phyloP scores from a whole-genome alignment of 2,329 filamentous ascomycete species.

The Colletotrichum orchidophilum region DNA sequence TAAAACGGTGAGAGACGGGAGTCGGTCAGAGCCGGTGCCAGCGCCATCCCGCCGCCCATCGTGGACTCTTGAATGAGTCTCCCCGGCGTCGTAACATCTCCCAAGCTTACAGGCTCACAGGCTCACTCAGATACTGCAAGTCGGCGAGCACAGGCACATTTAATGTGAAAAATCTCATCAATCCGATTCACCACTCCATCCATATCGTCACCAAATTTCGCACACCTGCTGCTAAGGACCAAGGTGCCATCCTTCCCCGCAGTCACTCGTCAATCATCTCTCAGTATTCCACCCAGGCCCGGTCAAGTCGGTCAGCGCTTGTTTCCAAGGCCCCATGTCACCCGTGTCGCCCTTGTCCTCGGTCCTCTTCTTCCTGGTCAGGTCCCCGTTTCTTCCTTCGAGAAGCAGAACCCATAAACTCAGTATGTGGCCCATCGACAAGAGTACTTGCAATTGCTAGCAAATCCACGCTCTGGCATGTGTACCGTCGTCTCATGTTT shows the following conservation, averaged over 20 bases:
- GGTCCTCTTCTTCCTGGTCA: constrained; percentile 7
- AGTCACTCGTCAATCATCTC: constrained; percentile 21
- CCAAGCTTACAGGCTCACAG: neutral
- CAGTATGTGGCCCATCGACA: neutral
- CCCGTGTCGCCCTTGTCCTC: neutral
- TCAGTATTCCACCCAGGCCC: neutral
- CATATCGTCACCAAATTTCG: constrained; percentile 5
- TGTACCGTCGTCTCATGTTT: constrained; percentile 21
- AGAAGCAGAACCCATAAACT: constrained; percentile 23
- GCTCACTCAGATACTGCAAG: neutral
- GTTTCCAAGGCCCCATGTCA: neutral
- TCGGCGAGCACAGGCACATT: neutral
- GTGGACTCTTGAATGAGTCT: neutral
- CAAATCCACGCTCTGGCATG: neutral
- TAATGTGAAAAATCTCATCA: constrained; percentile 1
- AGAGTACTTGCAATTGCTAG: neutral
- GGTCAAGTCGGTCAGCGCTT: constrained; percentile 2
- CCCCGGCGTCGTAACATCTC: neutral
- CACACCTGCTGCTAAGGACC: neutral
- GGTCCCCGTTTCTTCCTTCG: constrained; percentile 32
- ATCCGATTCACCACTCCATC: constrained; percentile 15
- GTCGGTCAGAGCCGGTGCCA: neutral
- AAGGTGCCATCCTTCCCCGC: constrained; percentile 22
- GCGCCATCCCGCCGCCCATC: neutral
- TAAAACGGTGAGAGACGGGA: constrained; percentile 27